These are phyloP conservation scores for Echites panduratus DNA, from an alignment of 257 asterid species.

Conservation along the genomic window DNA sequence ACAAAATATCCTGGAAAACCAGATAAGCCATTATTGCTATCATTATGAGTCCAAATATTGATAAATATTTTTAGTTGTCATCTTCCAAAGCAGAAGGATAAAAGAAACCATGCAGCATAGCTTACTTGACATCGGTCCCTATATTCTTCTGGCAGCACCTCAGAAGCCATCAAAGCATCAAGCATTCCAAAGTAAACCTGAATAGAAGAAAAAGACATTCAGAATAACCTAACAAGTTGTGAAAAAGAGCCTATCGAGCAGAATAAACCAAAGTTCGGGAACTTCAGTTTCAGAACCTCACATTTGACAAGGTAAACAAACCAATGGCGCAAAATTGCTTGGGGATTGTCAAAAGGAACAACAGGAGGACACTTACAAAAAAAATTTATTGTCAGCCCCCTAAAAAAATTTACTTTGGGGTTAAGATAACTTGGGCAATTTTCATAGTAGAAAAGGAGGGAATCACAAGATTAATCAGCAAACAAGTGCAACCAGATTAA, in stretches of 20 bases:
- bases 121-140: slow-evolving; percentile 76
- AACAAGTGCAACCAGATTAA: neutral
- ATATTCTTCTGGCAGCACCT: slow-evolving; percentile 87
- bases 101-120: neutral
- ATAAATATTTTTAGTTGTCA: neutral
- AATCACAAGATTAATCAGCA: neutral
- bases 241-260: neutral
- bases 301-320: neutral
- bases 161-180: slow-evolving; percentile 89
- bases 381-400: no score
- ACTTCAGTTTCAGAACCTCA: no score
- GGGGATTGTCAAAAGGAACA: neutral
- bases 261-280: neutral
- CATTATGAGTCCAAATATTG: neutral
- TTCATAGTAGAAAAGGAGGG: neutral
- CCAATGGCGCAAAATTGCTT: neutral
- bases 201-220: slow-evolving; percentile 6
- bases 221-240: neutral
- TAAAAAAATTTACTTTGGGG: neutral
- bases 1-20: slow-evolving; percentile 58
- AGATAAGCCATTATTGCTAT: neutral
- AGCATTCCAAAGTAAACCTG: slow-evolving; percentile 97
- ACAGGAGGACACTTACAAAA: no score
- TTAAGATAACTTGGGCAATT: neutral
- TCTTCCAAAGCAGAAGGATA: neutral